These are phyloP conservation scores for Hyaloscypha bicolor DNA, from an alignment of 495 filamentous ascomycete species.

Conservation along the genomic window DNA sequence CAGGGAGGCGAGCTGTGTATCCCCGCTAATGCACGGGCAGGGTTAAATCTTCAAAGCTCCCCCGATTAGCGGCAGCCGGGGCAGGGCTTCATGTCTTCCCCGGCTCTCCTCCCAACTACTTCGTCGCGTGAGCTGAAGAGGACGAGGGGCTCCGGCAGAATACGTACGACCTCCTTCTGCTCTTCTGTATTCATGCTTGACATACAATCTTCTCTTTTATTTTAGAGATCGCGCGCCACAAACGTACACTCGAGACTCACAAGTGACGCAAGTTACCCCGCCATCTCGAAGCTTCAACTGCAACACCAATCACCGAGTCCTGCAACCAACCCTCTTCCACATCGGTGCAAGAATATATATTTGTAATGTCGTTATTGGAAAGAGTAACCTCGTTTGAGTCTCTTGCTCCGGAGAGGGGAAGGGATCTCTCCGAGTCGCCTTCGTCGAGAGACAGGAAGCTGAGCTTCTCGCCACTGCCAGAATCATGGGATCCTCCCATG, in stretches of 20 bases:
- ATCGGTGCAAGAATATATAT: not conserved
- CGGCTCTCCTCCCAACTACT: not conserved
- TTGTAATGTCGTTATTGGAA: conserved; percentile 48
- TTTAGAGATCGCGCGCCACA: not conserved
- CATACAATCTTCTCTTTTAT: not conserved
- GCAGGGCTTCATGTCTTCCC: conserved; percentile 3
- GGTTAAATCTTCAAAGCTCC: conserved; percentile 4
- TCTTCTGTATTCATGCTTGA: not conserved
- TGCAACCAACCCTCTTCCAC: not conserved
- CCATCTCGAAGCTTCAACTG: not conserved
- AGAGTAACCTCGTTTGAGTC: conserved; percentile 54
- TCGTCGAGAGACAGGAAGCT: conserved; percentile 45
- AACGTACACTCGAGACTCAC: not conserved
- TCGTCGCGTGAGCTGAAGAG: conserved; percentile 15
- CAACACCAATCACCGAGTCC: not conserved
- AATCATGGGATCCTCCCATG: conserved; percentile 46
- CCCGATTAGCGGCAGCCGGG: conserved; percentile 7
- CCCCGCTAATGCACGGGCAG: conserved; percentile 11
- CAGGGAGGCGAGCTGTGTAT: not conserved
- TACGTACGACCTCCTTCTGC: not conserved
- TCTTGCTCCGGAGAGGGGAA: conserved; percentile 43
- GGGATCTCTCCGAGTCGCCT: conserved; percentile 37
- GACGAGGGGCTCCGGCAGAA: not conserved
- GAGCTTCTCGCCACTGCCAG: conserved; percentile 55
- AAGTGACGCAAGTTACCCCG: conserved; percentile 17